Evolutionary conservation across 2,329 filamentous ascomycete species (phyloP).

Genomic region (Aphanocladium album): DNA sequence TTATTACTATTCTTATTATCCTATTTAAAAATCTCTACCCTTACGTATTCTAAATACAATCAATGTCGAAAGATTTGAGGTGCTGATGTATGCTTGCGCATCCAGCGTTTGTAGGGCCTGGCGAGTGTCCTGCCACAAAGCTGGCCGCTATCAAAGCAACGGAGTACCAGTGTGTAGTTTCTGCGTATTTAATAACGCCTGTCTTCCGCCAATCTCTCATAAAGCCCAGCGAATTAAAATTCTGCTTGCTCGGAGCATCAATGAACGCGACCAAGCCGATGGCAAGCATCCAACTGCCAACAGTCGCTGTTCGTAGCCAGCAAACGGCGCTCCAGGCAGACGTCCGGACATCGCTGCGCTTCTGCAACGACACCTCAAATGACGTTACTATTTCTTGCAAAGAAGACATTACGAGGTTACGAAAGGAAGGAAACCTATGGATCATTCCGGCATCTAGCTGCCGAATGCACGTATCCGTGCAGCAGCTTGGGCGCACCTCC

Average conservation of each 20-base stretch:
- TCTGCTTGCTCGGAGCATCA: too few species aligned
- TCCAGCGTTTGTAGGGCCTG: too few species aligned
- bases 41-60: neutral
- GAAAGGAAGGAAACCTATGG: conserved; percentile 27
- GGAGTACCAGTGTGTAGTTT: too few species aligned
- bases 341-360: conserved; percentile 22
- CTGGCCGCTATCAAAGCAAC: too few species aligned
- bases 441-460: conserved; percentile 27
- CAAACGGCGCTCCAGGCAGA: conserved; percentile 21
- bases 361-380: conserved; percentile 17
- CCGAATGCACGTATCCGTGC: conserved; percentile 24
- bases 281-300: conserved; percentile 18
- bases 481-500: conserved; percentile 15
- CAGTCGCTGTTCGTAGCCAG: conserved; percentile 19
- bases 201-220: too few species aligned
- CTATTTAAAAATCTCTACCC: neutral
- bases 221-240: too few species aligned
- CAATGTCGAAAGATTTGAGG: neutral
- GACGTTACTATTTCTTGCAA: conserved; percentile 14
- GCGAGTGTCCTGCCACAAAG: too few species aligned
- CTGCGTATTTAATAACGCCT: too few species aligned
- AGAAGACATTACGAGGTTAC: conserved; percentile 21
- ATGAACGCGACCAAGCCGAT: neutral
- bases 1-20: neutral
- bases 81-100: too few species aligned